phyloP scores from a whole-genome alignment of 305 asterid genomes.

The Fraxinus floribunda region DNA sequence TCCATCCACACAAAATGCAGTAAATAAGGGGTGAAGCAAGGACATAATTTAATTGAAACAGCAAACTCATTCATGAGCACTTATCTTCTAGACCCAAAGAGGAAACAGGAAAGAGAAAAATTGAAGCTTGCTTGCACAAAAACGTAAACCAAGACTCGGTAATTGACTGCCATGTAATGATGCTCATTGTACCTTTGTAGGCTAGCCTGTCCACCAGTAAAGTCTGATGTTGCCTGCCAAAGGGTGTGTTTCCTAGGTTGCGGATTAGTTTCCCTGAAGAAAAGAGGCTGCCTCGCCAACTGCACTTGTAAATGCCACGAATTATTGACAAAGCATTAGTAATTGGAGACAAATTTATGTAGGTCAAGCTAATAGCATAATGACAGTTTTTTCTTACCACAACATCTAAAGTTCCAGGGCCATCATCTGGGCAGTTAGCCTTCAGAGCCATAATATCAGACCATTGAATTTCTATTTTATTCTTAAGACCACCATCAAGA shows the following conservation, averaged over 20 bases:
- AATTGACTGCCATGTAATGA: background rate
- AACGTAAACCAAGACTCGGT: background rate
- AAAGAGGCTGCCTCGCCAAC: slow-evolving; percentile 83
- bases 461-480: slow-evolving; percentile 65
- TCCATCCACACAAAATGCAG: background rate
- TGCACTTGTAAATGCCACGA: slow-evolving; percentile 28
- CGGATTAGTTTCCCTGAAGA: slow-evolving; percentile 89
- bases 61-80: background rate
- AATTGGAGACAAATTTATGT: background rate
- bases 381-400: slow-evolving; percentile 36
- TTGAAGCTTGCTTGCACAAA: background rate
- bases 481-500: slow-evolving; percentile 66
- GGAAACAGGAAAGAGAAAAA: background rate
- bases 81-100: background rate
- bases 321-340: background rate
- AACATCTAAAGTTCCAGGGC: slow-evolving; percentile 47
- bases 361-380: background rate
- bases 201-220: slow-evolving; percentile 87
- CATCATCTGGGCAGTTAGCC: slow-evolving; percentile 50
- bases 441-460: slow-evolving; percentile 55
- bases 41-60: background rate
- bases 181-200: slow-evolving; percentile 45
- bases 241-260: slow-evolving; percentile 76
- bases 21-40: background rate
- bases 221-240: slow-evolving; percentile 90